These are phyloP conservation scores for Pythium volutum DNA, from an alignment of 352 stramenopile species.

Conservation along the genomic window DNA sequence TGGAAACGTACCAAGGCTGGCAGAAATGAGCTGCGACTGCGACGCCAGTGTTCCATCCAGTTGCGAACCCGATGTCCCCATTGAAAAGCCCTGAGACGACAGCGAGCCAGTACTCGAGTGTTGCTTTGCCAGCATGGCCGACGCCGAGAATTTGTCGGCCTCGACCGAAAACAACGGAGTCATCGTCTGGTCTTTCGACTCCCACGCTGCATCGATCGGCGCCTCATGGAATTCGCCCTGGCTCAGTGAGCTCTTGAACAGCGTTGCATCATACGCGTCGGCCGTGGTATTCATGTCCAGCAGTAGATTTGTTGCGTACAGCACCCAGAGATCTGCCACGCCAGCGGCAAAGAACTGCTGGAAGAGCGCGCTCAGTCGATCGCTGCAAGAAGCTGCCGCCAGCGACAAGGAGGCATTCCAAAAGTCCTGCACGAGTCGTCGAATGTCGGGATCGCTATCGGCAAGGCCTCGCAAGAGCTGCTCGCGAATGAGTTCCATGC, in stretches of 20 bases:
- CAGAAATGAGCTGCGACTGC: slow-evolving; percentile 24
- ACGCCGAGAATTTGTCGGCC: slow-evolving; percentile 41
- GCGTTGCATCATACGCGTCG: slow-evolving; percentile 25
- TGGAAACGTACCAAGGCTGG: slow-evolving; percentile 19
- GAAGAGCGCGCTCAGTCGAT: slow-evolving; percentile 58
- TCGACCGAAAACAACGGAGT: slow-evolving; percentile 76
- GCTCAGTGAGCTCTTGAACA: slow-evolving; percentile 57
- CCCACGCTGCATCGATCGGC: slow-evolving; percentile 66
- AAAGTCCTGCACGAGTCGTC: slow-evolving; percentile 40
- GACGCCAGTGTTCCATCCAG: slow-evolving; percentile 9
- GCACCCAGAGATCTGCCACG: slow-evolving; percentile 59
- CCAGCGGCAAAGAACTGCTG: slow-evolving; percentile 36
- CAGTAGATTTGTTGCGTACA: slow-evolving; percentile 66
- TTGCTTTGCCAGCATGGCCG: slow-evolving; percentile 5
- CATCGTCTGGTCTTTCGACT: slow-evolving; percentile 65
- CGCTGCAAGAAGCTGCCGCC: slow-evolving; percentile 32
- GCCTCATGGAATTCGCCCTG: slow-evolving; percentile 45
- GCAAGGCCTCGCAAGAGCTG: slow-evolving; percentile 51
- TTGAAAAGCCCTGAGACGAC: slow-evolving; percentile 8
- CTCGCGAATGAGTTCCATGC: slow-evolving; percentile 23
- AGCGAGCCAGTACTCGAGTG: not conserved
- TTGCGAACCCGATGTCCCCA: slow-evolving; percentile 4
- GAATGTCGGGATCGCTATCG: slow-evolving; percentile 42
- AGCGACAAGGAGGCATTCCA: slow-evolving; percentile 40
- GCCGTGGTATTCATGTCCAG: slow-evolving; percentile 33